Conservation (phyloP, 257 asterid genomes). For the Rehmannia glutinosa region DNA sequence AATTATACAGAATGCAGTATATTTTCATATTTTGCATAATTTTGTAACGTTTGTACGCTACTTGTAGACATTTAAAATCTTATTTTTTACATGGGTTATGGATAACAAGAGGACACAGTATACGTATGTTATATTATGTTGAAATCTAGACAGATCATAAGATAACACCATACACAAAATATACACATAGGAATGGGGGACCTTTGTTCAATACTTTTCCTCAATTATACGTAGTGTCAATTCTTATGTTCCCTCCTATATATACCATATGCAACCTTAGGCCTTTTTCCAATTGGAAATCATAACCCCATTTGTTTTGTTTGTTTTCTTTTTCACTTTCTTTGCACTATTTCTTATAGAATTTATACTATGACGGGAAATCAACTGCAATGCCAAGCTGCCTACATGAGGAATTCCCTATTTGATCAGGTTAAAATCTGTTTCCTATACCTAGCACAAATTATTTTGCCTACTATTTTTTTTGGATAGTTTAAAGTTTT, state of each 20-base stretch:
- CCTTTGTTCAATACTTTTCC: constrained; percentile 13
- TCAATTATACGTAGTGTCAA: constrained; percentile 1
- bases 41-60: too few relatives aligned
- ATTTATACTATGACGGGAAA: constrained; percentile 31
- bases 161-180: too few relatives aligned
- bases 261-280: constrained; percentile 16
- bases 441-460: too few relatives aligned
- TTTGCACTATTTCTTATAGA: neutral
- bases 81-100: too few relatives aligned
- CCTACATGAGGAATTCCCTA: constrained; percentile 43
- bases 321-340: neutral
- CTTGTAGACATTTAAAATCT: too few relatives aligned
- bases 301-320: neutral
- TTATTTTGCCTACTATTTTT: too few relatives aligned
- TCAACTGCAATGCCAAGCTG: constrained; percentile 46
- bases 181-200: constrained; percentile 14
- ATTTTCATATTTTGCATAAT: too few relatives aligned
- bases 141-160: too few relatives aligned
- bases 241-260: constrained; percentile 21
- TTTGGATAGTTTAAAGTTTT: too few relatives aligned
- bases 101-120: too few relatives aligned
- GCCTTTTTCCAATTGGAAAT: constrained; percentile 17
- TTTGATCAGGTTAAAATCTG: constrained; percentile 82
- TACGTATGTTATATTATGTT: too few relatives aligned
- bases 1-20: too few relatives aligned